Evolutionary conservation across 2,329 filamentous ascomycete genomes (phyloP).

Genomic region (Fusarium liriodendri): DNA sequence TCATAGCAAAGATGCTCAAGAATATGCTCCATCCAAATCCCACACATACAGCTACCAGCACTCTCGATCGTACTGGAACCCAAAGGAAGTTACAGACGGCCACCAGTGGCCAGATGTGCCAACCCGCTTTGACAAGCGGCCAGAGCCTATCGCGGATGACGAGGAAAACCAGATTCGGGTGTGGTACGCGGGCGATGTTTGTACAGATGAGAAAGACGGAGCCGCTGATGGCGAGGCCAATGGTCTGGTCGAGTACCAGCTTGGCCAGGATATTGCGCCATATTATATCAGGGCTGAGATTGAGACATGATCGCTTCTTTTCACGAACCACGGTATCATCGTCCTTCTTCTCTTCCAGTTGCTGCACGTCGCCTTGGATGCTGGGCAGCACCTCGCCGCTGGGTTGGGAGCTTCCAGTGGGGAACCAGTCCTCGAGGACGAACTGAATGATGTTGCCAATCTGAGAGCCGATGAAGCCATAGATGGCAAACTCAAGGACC

Average conservation of each 20-base stretch:
- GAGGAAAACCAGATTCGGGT: constrained; percentile 36
- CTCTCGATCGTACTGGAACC: constrained; percentile 50
- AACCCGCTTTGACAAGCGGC: constrained; percentile 48
- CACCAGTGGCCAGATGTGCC: constrained; percentile 52
- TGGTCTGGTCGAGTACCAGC: constrained; percentile 51
- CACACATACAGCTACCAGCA: constrained; percentile 50
- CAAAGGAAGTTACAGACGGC: constrained; percentile 51
- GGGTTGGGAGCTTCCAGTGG: constrained; percentile 37
- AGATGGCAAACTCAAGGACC: constrained; percentile 50
- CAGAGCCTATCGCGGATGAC: constrained; percentile 46
- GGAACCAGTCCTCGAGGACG: constrained; percentile 50
- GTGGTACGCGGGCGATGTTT: constrained; percentile 47
- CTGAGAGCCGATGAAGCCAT: constrained; percentile 50
- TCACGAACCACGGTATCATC: constrained; percentile 18
- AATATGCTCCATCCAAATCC: constrained; percentile 54
- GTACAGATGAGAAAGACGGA: constrained; percentile 50
- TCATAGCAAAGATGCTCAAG: constrained; percentile 48
- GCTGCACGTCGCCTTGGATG: constrained; percentile 27
- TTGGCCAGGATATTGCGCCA: constrained; percentile 50
- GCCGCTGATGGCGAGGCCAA: constrained; percentile 50
- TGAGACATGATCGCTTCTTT: constrained; percentile 24
- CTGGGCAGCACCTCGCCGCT: constrained; percentile 37
- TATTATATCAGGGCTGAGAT: constrained; percentile 43
- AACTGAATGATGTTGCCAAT: constrained; percentile 51
- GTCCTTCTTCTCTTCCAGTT: constrained; percentile 40